These are phyloP conservation scores for Cerrena zonata DNA, from an alignment of 1,284 basidiomycete genomes.

Conservation along the genomic window DNA sequence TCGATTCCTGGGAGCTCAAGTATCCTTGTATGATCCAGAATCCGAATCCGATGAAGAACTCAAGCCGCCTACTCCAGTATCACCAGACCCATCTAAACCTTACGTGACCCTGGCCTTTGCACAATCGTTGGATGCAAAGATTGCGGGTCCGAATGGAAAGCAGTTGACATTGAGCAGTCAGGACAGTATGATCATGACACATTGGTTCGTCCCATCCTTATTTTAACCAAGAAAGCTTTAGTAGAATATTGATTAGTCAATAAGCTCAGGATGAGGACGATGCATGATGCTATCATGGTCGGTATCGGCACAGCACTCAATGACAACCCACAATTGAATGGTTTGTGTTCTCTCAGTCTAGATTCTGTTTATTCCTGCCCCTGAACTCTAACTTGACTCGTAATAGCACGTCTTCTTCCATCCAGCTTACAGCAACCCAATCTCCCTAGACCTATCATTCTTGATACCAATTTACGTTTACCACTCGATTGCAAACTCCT, in stretches of 20 bases:
- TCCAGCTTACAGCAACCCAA: slow-evolving; percentile 28
- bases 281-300: slow-evolving; percentile 90
- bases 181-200: slow-evolving; percentile 92
- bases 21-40: slow-evolving; percentile 16
- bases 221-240: neutral
- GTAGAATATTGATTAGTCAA: neutral
- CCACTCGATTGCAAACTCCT: slow-evolving; percentile 70
- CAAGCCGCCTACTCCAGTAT: slow-evolving; percentile 12
- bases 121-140: slow-evolving; percentile 90
- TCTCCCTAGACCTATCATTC: slow-evolving; percentile 77
- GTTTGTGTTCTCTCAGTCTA: slow-evolving; percentile 38
- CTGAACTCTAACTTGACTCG: neutral
- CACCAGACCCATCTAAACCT: slow-evolving; percentile 32
- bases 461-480: slow-evolving; percentile 74
- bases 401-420: slow-evolving; percentile 53
- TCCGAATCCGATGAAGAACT: slow-evolving; percentile 9
- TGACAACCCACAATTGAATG: slow-evolving; percentile 90
- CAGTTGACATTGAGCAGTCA: slow-evolving; percentile 81
- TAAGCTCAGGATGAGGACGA: slow-evolving; percentile 67
- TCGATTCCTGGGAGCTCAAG: neutral
- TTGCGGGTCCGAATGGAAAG: slow-evolving; percentile 69
- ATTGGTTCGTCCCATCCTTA: slow-evolving; percentile 56
- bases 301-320: slow-evolving; percentile 87
- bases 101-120: slow-evolving; percentile 88
- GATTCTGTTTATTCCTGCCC: neutral